Evolutionary conservation across 768 basidiomycete genomes (phyloP).

Genomic region (Suillus lakei): DNA sequence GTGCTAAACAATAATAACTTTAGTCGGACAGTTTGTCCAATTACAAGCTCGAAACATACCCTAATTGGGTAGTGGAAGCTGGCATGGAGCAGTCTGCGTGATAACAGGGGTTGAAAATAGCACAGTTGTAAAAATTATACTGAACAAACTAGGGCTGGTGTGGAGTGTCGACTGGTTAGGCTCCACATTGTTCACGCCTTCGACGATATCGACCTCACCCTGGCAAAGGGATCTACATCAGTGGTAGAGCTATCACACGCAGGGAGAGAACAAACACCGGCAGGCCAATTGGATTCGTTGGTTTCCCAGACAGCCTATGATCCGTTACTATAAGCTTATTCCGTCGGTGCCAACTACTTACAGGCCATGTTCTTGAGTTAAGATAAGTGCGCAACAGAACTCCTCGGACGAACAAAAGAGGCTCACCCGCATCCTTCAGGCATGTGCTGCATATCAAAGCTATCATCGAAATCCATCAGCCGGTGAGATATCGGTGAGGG

Average conservation of each 20-base stretch:
- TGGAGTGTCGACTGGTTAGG: slow-evolving; percentile 62
- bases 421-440: slow-evolving; percentile 40
- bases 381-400: neutral
- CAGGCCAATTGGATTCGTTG: slow-evolving; percentile 27
- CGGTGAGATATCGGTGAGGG: neutral
- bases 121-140: neutral
- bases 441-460: slow-evolving; percentile 42
- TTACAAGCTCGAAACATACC: slow-evolving; percentile 20
- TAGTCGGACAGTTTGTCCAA: neutral
- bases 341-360: slow-evolving; percentile 14
- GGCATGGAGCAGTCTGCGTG: slow-evolving; percentile 34
- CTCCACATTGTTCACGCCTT: slow-evolving; percentile 55
- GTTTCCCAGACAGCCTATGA: slow-evolving; percentile 35
- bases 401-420: neutral
- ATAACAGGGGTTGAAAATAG: neutral
- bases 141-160: slow-evolving; percentile 48
- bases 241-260: neutral
- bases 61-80: slow-evolving; percentile 24
- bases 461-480: slow-evolving; percentile 9
- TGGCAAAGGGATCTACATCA: slow-evolving; percentile 14
- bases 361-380: slow-evolving; percentile 41
- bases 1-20: slow-evolving; percentile 18
- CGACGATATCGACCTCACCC: slow-evolving; percentile 38
- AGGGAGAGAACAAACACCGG: slow-evolving; percentile 20
- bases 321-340: neutral